Base-by-base conservation (phyloP, 176 grass and related monocot genomes). In the Phoenix dactylifera region DNA sequence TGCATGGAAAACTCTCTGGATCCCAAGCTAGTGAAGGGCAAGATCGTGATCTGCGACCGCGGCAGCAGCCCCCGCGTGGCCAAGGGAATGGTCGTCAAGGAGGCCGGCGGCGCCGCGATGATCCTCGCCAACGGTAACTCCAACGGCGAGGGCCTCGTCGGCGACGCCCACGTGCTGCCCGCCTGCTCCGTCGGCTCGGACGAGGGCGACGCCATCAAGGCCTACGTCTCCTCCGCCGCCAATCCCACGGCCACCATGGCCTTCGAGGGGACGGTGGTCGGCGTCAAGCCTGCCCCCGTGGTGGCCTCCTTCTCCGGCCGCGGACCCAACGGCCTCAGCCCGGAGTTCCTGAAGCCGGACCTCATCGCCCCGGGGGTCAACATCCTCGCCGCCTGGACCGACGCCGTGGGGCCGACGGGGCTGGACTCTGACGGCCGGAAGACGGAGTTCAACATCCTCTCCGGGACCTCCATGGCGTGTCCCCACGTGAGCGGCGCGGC, bases 1-100 rank as follows among this genome's bases (percentile, higher is more conserved):
- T 97, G 92, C 79, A 88, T 91, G 92, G 92, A 97, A 28, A 97
- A 91, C 66, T 97, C 92, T n/a, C 80, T 97, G 52, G 87, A 97
- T 35, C 92, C 92, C 2, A 82, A 83, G 6, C 49, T 86, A 4
- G 87, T 91, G 50, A 71, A 73, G 0, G 92, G 92, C 16, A 97
- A 88, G 55, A 83, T 97, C 3, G 80, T 97, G 16, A 90, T 97
- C 50, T 97, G 92, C 25, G 92, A 97, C 78, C 86, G 92, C 52
- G 92, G 92, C 24, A 97, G 92, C 78, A 91, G 84, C 77, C 92
- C 92, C 3, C 92, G 92, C 15, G 92, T 97, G 12, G 84, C 92
- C 1, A 97, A 97, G 60, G 92, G 92, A n/a, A 69, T 91, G 80
- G 92, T 97, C 0, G 87, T 97, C 25, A 91, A 72, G 64, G 76